Evolutionary conservation across 148 eudicot species (phyloP).

Genomic region (Cornus controversa): DNA sequence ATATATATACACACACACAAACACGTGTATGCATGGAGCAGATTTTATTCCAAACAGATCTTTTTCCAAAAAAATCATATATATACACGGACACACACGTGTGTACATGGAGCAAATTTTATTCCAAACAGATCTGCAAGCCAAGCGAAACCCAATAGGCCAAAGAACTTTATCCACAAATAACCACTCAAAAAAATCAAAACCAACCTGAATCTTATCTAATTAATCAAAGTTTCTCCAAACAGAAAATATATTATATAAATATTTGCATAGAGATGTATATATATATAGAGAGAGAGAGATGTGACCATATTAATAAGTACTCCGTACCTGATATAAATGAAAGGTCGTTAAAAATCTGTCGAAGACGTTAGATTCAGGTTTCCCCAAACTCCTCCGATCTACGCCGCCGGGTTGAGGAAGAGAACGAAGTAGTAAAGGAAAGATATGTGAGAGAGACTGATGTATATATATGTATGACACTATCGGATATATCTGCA

Average conservation of each 20-base stretch:
- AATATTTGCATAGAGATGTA: neutral
- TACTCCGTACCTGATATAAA: neutral
- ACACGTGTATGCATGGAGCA: too few relatives aligned
- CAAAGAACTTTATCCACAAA: neutral
- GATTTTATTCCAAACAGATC: neutral
- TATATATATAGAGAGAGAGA: neutral
- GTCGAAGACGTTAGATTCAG: neutral
- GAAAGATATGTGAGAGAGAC: neutral
- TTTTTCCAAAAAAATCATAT: neutral
- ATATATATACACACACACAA: too few relatives aligned
- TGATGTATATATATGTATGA: too few relatives aligned
- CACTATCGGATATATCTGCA: too few relatives aligned
- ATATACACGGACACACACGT: too few relatives aligned
- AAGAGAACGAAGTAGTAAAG: neutral
- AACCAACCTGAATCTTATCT: too few relatives aligned
- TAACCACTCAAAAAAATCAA: too few relatives aligned
- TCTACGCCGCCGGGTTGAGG: conserved; percentile 22
- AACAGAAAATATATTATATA: too few relatives aligned
- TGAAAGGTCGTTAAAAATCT: neutral
- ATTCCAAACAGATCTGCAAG: neutral
- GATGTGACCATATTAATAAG: neutral
- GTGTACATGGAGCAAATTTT: neutral
- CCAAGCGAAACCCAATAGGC: neutral
- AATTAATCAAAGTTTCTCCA: too few relatives aligned
- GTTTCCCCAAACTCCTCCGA: conserved; percentile 19